Conservation (phyloP, 495 filamentous ascomycete species). For the Lasiosphaeria miniovina region DNA sequence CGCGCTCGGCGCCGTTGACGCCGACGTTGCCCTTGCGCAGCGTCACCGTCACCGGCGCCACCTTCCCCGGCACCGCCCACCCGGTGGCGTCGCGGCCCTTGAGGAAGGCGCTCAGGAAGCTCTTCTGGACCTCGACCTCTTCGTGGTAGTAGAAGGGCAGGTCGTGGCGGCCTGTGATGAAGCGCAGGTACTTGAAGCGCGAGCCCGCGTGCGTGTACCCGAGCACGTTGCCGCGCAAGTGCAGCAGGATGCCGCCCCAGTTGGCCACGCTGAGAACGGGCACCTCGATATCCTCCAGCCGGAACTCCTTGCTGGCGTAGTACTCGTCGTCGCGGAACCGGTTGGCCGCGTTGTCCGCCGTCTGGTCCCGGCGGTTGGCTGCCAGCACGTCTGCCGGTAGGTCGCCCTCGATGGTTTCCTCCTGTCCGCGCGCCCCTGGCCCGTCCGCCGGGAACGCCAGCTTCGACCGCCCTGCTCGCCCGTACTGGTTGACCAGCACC, state of each 20-base stretch:
- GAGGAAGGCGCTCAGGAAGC: constrained; percentile 66
- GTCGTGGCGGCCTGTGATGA: constrained; percentile 67
- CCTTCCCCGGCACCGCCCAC: constrained; percentile 53
- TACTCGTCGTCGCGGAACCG: constrained; percentile 58
- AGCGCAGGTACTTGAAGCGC: constrained; percentile 61
- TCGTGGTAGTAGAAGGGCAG: constrained; percentile 68
- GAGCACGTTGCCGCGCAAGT: constrained; percentile 63
- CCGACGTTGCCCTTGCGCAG: constrained; percentile 62
- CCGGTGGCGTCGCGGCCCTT: constrained; percentile 59
- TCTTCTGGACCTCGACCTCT: constrained; percentile 60
- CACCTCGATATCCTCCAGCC: constrained; percentile 59
- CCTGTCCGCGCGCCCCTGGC: constrained; percentile 39
- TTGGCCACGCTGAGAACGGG: constrained; percentile 62
- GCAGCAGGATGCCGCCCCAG: constrained; percentile 62
- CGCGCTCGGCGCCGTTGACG: constrained; percentile 56
- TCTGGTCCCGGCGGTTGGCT: constrained; percentile 56
- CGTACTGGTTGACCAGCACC: constrained; percentile 63
- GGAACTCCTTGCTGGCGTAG: constrained; percentile 59
- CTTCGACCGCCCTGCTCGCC: constrained; percentile 31
- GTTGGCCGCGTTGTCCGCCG: constrained; percentile 52
- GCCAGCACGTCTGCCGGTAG: constrained; percentile 51
- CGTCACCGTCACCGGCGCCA: constrained; percentile 54
- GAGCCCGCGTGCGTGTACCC: constrained; percentile 60
- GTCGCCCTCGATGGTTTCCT: constrained; percentile 59
- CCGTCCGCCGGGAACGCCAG: constrained; percentile 33